Base-by-base conservation (phyloP, 768 basidiomycete genomes). In the Coprinellus micaceus region DNA sequence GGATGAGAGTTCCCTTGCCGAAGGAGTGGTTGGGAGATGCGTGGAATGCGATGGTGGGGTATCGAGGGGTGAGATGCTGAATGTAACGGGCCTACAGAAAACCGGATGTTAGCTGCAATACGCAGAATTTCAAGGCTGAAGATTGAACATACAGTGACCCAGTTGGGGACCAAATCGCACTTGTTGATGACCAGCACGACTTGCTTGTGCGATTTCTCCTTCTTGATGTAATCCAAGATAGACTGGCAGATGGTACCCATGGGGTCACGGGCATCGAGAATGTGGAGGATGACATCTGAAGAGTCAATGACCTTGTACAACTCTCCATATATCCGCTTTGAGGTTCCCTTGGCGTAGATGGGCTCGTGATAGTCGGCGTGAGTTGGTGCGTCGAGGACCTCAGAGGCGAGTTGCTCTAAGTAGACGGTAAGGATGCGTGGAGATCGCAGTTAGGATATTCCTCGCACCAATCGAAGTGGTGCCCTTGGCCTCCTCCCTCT, bases 281-380 rank as follows among this genome's bases (percentile, higher is more conserved):
- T 83, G 67, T 99, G 96, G 30, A 99, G 80, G 56, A 99, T 82
- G 40, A 98, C 93, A 67, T 99, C 96, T 6, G 94, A 96, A 2
- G 96, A 99, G 69, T 99, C 97, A 66, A 99, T 94, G 61, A 99
- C 96, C 71, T 99, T 99, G 82, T 99, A 98, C 6, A 98, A 77
- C 70, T 99, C 96, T 57, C 94, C 95, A 72, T 97, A 98, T 58
- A 99, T 99, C 21, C 96, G 86, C 33, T 89, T 81, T 11, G 94
- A 96, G 1, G 95, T 98, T 36, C 96, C 96, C 71, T 98, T 98
- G 50, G 88, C 83, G 65, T 94, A 97, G 56, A 96, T 93, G 10
- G 94, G 93, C 63, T 96, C 94, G 63, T 87, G 85, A 64, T 82
- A 81, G 64, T 91, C 88, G 1, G 89, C 88, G 60, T 92, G 87